Base-by-base conservation (phyloP, 2,329 filamentous ascomycete genomes). In the Arthrobotrys iridis region DNA sequence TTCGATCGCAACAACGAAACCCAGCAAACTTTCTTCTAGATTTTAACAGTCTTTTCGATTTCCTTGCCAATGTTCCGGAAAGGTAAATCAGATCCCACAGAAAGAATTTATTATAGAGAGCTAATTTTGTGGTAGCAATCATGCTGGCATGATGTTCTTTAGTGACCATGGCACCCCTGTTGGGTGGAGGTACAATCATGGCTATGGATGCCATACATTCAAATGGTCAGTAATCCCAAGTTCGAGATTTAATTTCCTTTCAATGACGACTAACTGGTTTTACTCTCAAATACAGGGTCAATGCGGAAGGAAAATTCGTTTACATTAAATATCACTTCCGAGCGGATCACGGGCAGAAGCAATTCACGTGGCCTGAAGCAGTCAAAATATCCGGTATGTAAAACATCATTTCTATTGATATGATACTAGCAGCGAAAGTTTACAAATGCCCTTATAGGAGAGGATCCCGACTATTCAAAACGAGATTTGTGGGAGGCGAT, bases 311-410 rank as follows among this genome's bases (percentile, higher is more conserved):
- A 55, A 80, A 82, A 35, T 86, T 85, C 62, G 83, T 85, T 20
- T 86, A 86, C 80, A 84, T 85, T 81, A 86, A 85, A 80, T 85
- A 84, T 79, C 83, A 85, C 79, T 84, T 85, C 78, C 80, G 83
- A 8, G 82, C 83, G 64, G 82, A 84, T 58, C 82, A 84, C 59
- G 84, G 85, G 4, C 82, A 85, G 77, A 84, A 85, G 77, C 82
- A 84, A 70, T 84, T 85, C 77, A 84, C 83, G 5, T 81, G 83
- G 35, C 79, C 81, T 8, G 82, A 86, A 66, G 85, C 84, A 2
- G 81, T 84, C 33, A 79, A 80, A 10, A 83, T 85, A 76, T 83
- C 81, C 35, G 85, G 71, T 76, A 58, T 40, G 33, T 18, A 4
- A n/a, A n/a, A n/a, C n/a, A n/a, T n/a, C n/a, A n/a, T n/a, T n/a